Percentiles rank a stretch among this genome's conserved stretches.
phyloP scores from a whole-genome alignment of 305 asterid genomes.

The Solanum hybrid region DNA sequence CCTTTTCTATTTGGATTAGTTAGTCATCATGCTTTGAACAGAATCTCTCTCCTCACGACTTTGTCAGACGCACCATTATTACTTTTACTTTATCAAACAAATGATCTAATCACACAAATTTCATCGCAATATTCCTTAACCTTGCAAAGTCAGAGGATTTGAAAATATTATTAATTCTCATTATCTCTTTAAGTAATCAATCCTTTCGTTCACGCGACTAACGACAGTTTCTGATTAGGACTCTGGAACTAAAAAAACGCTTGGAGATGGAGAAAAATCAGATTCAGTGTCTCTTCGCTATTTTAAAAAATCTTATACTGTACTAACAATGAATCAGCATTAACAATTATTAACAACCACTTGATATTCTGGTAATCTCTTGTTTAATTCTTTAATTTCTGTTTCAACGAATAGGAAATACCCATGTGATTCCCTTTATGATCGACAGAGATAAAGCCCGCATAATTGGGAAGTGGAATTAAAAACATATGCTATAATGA shows the following conservation, averaged over 20 bases:
- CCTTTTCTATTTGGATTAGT: background rate
- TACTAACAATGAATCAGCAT: background rate
- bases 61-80: background rate
- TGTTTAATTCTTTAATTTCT: background rate
- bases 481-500: slow-evolving; percentile 1
- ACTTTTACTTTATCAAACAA: background rate
- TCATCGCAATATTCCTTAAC: background rate
- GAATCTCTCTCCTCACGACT: background rate
- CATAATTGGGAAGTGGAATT: background rate
- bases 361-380: slow-evolving; percentile 15
- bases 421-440: slow-evolving; percentile 6
- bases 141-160: background rate
- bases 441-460: slow-evolving; percentile 3
- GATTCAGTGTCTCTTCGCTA: background rate
- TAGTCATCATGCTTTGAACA: background rate
- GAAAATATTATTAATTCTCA: background rate
- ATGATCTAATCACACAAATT: background rate
- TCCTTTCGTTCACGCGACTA: background rate
- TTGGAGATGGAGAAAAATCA: background rate
- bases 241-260: background rate
- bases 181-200: background rate
- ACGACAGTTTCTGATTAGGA: background rate
- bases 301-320: background rate
- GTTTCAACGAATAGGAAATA: background rate
- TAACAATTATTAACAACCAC: background rate